Conservation (phyloP, 352 stramenopile species). For the Phytophthora aleatoria region DNA sequence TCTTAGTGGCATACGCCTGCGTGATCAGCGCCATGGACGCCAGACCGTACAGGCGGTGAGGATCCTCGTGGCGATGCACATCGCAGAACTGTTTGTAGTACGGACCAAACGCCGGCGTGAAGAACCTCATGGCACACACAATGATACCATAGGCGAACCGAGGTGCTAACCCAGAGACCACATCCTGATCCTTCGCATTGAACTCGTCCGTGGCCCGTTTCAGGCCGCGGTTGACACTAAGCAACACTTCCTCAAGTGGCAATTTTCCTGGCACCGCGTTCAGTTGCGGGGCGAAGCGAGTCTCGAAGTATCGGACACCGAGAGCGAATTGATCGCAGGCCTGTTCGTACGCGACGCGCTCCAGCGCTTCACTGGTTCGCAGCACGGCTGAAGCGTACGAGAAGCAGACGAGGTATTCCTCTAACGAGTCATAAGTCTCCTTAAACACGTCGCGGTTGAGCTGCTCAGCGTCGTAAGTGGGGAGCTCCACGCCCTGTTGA, state of each 20-base stretch:
- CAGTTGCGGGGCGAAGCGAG: constrained; percentile 86
- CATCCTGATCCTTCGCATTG: constrained; percentile 60
- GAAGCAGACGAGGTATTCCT: constrained; percentile 89
- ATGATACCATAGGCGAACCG: constrained; percentile 88
- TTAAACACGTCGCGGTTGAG: constrained; percentile 78
- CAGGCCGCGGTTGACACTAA: constrained; percentile 65
- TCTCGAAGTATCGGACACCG: constrained; percentile 88
- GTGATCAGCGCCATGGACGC: constrained; percentile 86
- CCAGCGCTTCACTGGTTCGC: constrained; percentile 58
- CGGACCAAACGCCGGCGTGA: constrained; percentile 75
- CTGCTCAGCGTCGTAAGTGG: constrained; percentile 72
- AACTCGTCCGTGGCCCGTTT: constrained; percentile 69
- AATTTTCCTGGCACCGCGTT: constrained; percentile 65
- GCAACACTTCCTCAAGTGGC: constrained; percentile 76
- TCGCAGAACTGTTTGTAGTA: constrained; percentile 89
- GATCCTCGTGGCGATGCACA: constrained; percentile 75
- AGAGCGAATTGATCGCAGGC: constrained; percentile 76
- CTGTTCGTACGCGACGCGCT: constrained; percentile 88
- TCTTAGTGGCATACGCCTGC: constrained; percentile 77
- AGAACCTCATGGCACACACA: constrained; percentile 90
- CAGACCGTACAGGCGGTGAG: constrained; percentile 76
- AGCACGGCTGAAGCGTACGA: constrained; percentile 75
- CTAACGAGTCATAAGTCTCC: constrained; percentile 76
- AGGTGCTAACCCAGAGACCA: constrained; percentile 56
- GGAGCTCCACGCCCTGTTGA: constrained; percentile 68